phyloP scores from a whole-genome alignment of 139 green algal genomes.

The Klebsormidium nitens region DNA sequence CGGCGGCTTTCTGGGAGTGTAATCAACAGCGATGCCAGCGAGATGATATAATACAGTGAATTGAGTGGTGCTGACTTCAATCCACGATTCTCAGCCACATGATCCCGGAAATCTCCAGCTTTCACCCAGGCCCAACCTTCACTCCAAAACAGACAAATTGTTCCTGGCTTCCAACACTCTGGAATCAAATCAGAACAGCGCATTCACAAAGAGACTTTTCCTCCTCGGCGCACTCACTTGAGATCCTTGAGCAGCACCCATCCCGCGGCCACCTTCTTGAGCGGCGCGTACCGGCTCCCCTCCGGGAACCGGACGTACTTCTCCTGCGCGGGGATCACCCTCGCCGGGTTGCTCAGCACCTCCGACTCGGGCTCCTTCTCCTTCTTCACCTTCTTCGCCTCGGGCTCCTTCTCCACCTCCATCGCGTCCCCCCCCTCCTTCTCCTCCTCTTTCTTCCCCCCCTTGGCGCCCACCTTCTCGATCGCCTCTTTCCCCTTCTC shows the following conservation, averaged over 20 bases:
- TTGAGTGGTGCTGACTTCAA: no score
- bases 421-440: slow-evolving; percentile 17
- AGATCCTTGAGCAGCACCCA: slow-evolving; percentile 64
- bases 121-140: no score
- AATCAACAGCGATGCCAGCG: no score
- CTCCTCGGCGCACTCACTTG: slow-evolving; percentile 35
- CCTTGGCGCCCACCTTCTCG: background rate
- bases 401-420: background rate
- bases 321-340: slow-evolving; percentile 78
- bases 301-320: slow-evolving; percentile 51
- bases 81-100: no score
- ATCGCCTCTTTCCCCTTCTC: slow-evolving; percentile 23
- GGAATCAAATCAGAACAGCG: no score
- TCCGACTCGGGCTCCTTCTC: slow-evolving; percentile 62
- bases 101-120: no score
- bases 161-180: no score
- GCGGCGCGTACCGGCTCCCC: slow-evolving; percentile 43
- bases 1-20: no score
- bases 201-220: no score
- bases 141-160: no score
- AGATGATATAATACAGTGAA: no score
- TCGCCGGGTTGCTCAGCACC: slow-evolving; percentile 70
- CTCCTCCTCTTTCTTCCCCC: slow-evolving; percentile 29
- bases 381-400: slow-evolving; percentile 37
- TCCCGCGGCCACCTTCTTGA: slow-evolving; percentile 47